Base-by-base conservation (phyloP, 768 basidiomycete genomes). In the Tulasnella sp. region DNA sequence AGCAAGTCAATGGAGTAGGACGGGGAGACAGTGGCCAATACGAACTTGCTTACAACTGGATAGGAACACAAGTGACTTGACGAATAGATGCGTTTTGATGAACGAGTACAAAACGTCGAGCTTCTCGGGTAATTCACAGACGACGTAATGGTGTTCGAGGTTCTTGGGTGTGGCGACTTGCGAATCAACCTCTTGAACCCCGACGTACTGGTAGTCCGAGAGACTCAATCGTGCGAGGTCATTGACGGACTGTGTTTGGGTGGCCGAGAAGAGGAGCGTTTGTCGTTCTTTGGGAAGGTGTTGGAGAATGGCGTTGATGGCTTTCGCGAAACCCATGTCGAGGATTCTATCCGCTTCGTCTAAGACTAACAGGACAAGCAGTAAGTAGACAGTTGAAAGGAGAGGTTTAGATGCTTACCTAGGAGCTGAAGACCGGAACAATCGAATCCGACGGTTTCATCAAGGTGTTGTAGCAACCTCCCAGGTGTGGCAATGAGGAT, bases 401-500 rank as follows among this genome's bases (percentile, higher is more conserved):
- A 15, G 23, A 50, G 5, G 32, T 8, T 35, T 21, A 23, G 23
- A 40, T 3, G 73, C 86, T 59, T 62, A 88, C 91, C 84, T 17
- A 99, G 78, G 31, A 93, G 66, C 67, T 97, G 92, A n/a, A 99
- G 71, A 65, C 90, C 89, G 61, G 85, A 83, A 25, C 82, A 81
- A 58, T 92, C 91, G 61, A 99, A 96, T 0, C 93, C 93, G 53
- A 92, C 78, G 2, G 96, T 98, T 69, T 97, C 92, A 67, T 98
- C 96, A 84, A 99, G 86, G 68, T 99, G 96, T 64, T 99, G 96
- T 42, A 99, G 72, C 40, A 99, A 73, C 42, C 94, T 78, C 23
- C 94, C 94, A 4, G 94, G 94, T 3, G 94, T 98, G 2, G 94
- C 94, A 14, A 99, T 88, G n/a, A 99, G 78, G 58, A 99, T 96